Base-by-base conservation (phyloP, 169 alveolate genomes). In the Eimeria acervulina region DNA sequence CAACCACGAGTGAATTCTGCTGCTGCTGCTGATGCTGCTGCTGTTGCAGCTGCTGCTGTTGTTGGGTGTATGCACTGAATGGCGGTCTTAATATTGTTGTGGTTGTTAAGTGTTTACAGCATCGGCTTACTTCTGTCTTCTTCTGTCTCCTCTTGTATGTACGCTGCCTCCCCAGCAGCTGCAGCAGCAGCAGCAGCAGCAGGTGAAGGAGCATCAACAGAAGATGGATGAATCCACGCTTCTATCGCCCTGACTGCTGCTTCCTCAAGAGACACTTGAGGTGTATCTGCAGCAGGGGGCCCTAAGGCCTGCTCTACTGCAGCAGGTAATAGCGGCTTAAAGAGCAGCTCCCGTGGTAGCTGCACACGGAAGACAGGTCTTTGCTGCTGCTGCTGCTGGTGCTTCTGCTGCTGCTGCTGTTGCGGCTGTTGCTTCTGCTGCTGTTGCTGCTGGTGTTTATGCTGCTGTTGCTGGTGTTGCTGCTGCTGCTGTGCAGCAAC, bases 261-360 rank as follows among this genome's bases (percentile, higher is more conserved):
- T 44, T 78, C 89, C 40, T 78, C 63, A 17, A 42, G 66, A 78
- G 89, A 78, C 1, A 78, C 5, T 1, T 1, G 26, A 36, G 17
- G 66, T 28, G 59, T 12, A 1, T 36, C 66, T 2, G 59, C 89
- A 40, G 59, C 89, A 40, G 89, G 63, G 38, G 89, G 21, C 66
- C 68, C 68, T 7, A 44, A 42, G 42, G 89, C 89, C 13, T 78
- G 44, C 44, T 78, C 68, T 19, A 44, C 42, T 40, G 89, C 66
- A n/a, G 59, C 68, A n/a, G 89, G 66, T 47, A 78, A 26, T 2
- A 78, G 68, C n/a, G 89, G 89, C 23, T 78, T 78, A 44, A 42
- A 78, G 42, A 78, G 68, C 89, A 78, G 89, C 59, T 40, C 89
- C 8, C 89, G 59, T 0, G 89, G 89, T 17, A 78, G 68, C 68